Evolutionary conservation across 129 eudicot species (phyloP).

Genomic region (Flaveria robusta): DNA sequence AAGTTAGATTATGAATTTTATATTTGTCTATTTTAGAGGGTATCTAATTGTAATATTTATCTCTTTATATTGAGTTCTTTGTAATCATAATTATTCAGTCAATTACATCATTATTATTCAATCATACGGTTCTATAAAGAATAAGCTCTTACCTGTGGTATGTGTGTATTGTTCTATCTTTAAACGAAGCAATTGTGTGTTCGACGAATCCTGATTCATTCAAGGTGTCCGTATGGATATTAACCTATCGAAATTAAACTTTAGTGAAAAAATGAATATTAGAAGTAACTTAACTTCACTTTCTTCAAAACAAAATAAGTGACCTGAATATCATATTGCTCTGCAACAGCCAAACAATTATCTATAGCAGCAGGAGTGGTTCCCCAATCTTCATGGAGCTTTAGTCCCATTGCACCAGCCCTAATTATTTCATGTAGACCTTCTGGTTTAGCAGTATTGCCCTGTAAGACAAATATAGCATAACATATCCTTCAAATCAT

Average conservation of each 20-base stretch:
- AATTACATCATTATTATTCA: too few relatives aligned
- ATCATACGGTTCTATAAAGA: too few relatives aligned
- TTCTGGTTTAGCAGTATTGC: conserved; percentile 79
- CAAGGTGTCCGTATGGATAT: conserved; percentile 94
- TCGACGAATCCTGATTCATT: conserved; percentile 99
- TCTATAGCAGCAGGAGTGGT: conserved; percentile 96
- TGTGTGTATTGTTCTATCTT: conserved; percentile 87
- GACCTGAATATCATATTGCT: conserved; percentile 86
- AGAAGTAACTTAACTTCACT: neutral
- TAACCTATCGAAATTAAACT: conserved; percentile 56
- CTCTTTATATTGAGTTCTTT: too few relatives aligned
- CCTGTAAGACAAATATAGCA: conserved; percentile 41
- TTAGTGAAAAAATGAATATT: neutral
- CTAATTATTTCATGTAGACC: conserved; percentile 84
- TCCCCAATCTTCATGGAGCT: conserved; percentile 99
- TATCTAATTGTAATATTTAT: too few relatives aligned
- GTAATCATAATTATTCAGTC: too few relatives aligned
- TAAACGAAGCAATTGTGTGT: conserved; percentile 89
- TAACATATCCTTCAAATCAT: conserved; percentile 2
- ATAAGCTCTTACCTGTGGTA: conserved; percentile 75
- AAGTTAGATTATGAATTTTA: too few relatives aligned
- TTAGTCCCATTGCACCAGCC: conserved; percentile 99
- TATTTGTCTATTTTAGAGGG: too few relatives aligned
- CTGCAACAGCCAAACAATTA: conserved; percentile 84
- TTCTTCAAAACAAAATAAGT: neutral